phyloP scores from a whole-genome alignment of 306 rosid genomes.

The Glycine soja region DNA sequence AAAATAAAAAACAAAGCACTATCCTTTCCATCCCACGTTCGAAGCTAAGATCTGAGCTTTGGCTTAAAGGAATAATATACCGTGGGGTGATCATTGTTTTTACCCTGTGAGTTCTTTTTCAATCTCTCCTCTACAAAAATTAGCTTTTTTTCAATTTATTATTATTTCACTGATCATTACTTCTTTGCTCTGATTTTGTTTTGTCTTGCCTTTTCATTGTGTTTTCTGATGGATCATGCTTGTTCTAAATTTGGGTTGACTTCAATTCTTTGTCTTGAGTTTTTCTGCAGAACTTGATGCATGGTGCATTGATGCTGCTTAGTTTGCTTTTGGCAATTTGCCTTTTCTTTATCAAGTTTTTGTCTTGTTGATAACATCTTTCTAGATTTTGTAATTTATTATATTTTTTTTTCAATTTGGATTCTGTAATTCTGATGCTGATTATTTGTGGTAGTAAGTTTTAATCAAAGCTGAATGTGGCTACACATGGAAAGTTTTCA shows the following conservation, averaged over 20 bases:
- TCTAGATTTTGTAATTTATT: not conserved
- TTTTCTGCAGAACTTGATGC: constrained; percentile 35
- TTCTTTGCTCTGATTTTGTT: not conserved
- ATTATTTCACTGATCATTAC: not conserved
- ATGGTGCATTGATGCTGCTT: not conserved
- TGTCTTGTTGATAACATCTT: not conserved
- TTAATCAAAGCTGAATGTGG: too few relatives aligned
- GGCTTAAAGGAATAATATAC: constrained; percentile 37
- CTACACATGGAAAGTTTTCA: not conserved
- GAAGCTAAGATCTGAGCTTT: not conserved
- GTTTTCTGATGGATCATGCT: constrained; percentile 35
- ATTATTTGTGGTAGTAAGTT: not conserved
- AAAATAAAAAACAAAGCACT: not conserved
- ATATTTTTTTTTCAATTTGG: not conserved
- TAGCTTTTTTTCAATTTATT: not conserved
- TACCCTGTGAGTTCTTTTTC: constrained; percentile 41
- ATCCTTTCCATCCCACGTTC: constrained; percentile 15
- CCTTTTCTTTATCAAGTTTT: not conserved
- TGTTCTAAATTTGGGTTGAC: constrained; percentile 33
- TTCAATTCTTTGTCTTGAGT: constrained; percentile 29
- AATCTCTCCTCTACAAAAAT: not conserved
- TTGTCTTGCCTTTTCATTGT: not conserved
- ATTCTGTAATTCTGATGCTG: not conserved
- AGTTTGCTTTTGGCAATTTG: constrained; percentile 13
- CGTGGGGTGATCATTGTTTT: constrained; percentile 7